Conservation (phyloP, 768 basidiomycete genomes). For the Fomitopsis serialis region DNA sequence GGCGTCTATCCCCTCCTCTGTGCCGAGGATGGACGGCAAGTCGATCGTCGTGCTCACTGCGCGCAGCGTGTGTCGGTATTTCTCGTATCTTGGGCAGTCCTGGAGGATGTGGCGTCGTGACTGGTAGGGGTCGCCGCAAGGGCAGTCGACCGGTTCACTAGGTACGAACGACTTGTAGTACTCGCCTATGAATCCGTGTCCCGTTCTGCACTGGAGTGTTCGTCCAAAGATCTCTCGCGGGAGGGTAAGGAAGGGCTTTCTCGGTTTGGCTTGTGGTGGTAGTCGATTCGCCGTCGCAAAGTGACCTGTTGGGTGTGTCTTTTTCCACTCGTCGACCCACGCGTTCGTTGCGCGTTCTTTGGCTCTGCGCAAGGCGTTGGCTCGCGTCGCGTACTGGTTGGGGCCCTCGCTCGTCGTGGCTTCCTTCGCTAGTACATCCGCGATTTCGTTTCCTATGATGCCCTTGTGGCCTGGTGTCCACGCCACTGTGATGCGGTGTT, state of each 20-base stretch:
- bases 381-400: neutral
- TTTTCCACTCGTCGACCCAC: neutral
- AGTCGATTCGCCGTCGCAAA: constrained; percentile 1
- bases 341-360: neutral
- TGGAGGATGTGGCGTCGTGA: neutral
- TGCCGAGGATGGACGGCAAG: neutral
- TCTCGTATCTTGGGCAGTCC: neutral
- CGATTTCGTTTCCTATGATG: constrained; percentile 22
- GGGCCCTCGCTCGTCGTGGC: constrained; percentile 6
- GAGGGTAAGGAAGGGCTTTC: neutral
- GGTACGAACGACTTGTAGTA: neutral
- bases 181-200: neutral
- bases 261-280: neutral
- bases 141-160: neutral
- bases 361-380: neutral
- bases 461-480: constrained; percentile 24
- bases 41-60: neutral
- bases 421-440: constrained; percentile 18
- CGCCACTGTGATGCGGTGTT: neutral
- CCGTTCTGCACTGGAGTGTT: neutral
- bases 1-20: neutral
- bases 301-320: neutral
- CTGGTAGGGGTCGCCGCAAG: neutral
- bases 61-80: neutral
- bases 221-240: neutral